Evolutionary conservation across 2,329 filamentous ascomycete genomes (phyloP).

Genomic region (Colletotrichum cordylinicola): DNA sequence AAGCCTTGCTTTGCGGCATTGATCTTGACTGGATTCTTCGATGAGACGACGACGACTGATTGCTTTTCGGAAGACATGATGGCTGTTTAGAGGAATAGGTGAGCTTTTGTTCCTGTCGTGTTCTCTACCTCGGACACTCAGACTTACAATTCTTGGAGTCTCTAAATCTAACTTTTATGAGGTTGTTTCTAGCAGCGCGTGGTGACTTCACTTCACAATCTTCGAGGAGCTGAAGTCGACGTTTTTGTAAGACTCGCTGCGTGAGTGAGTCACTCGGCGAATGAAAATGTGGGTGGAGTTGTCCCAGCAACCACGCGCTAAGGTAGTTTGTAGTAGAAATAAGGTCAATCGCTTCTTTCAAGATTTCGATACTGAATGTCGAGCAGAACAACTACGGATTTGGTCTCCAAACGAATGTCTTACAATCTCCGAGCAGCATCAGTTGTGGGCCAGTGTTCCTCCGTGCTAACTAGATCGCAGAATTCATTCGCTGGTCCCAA

Average conservation of each 20-base stretch:
- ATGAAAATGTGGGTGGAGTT: neutral
- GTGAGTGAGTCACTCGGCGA: neutral
- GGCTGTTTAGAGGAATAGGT: neutral
- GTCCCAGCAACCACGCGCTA: neutral
- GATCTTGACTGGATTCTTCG: slow-evolving; percentile 46
- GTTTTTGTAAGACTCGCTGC: neutral
- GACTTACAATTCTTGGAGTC: neutral
- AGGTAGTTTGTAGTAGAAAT: neutral
- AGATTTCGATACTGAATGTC: accelerated
- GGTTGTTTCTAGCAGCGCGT: neutral
- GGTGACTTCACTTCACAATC: neutral
- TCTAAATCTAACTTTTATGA: neutral
- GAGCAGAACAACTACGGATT: neutral
- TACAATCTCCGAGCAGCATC: neutral
- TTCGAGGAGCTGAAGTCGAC: neutral
- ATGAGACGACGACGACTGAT: slow-evolving; percentile 37
- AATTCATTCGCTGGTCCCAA: neutral
- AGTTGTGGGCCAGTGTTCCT: neutral
- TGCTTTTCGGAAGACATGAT: neutral
- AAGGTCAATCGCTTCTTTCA: neutral
- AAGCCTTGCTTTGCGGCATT: slow-evolving; percentile 41
- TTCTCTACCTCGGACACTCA: neutral
- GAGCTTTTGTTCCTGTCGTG: neutral
- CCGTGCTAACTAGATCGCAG: neutral
- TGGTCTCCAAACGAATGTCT: neutral